Evolutionary conservation across 768 basidiomycete species (phyloP), one percentile per base, ranked within the genome.

Genomic region (Lactarius akahatsu): DNA sequence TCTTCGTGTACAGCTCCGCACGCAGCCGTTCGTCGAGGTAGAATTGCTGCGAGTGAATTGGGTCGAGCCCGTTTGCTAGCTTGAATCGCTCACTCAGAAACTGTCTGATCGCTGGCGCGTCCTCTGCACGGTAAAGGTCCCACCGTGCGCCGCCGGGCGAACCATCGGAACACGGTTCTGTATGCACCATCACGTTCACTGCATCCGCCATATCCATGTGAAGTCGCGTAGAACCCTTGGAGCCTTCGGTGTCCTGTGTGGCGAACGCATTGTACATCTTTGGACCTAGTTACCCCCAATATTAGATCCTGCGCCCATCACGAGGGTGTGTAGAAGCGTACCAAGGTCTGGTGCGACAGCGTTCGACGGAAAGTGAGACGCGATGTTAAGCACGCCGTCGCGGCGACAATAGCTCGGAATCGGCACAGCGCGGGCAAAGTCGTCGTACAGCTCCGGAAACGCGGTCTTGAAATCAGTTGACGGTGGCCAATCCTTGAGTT

Each of bases 151-250:
- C 87, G 3, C 95, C 96, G 4, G 82, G 82, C 43, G 76, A 74
- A 9, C 83, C 82, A 28, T 89, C 86, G 30, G 88, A 82, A 28
- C 72, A 77, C 9, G 79, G 75, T 57, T 81, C 79, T 18, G 94
- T 85, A 73, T 86, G 86, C 1, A 92, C 70, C 91, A 97, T 92
- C 67, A 98, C 83, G 74, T 98, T 98, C 67, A 97, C 78, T 5
- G 96, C 95, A 71, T 95, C 94, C 0, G 91, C 91, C 86, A 95
- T 92, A 76, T 94, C 93, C 92, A 96, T 94, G 71, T 97, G 96
- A 59, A 97, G 77, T 64, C 92, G 81, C 11, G 95, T 97, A 26
- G 92, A 88, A 2, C 95, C 94, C 71, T 90, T 89, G 73, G 86
- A 90, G 4, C 89, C 89, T 36, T 79, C 74, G 4, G 77, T 74